Conservation (phyloP, 305 asterid species). For the Fraxinus nigra region DNA sequence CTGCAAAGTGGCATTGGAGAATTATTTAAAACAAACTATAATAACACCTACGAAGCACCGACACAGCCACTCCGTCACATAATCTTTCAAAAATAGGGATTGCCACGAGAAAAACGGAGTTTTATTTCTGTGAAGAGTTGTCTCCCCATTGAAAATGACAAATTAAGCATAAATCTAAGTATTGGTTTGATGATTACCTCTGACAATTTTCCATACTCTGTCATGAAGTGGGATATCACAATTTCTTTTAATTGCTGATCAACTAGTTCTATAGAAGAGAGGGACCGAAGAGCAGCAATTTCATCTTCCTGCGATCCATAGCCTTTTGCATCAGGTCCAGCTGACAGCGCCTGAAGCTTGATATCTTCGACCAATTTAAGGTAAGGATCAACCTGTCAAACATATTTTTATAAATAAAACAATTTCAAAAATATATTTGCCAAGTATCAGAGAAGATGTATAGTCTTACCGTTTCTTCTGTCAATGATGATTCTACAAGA, state of each 20-base stretch:
- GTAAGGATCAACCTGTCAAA: conserved; percentile 43
- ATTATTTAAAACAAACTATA: too few relatives aligned
- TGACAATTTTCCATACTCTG: conserved; percentile 33
- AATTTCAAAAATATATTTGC: too few relatives aligned
- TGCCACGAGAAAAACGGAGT: not conserved
- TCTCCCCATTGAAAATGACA: not conserved
- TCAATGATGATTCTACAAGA: conserved; percentile 40
- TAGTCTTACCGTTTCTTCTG: conserved; percentile 38
- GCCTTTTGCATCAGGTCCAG: conserved; percentile 23
- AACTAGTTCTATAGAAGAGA: conserved; percentile 33
- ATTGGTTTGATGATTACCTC: conserved; percentile 31
- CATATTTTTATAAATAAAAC: too few relatives aligned
- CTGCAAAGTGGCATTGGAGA: not conserved
- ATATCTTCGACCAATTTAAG: conserved; percentile 40
- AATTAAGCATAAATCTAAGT: conserved; percentile 1
- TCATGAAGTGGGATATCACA: conserved; percentile 34
- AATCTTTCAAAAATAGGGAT: not conserved
- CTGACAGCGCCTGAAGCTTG: conserved; percentile 32
- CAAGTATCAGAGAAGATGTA: not conserved
- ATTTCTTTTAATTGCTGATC: conserved; percentile 40
- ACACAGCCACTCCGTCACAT: not conserved
- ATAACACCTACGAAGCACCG: not conserved
- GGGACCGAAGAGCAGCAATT: conserved; percentile 37
- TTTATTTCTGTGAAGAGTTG: not conserved
- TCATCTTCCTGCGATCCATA: conserved; percentile 49